Evolutionary conservation across 148 eudicot genomes (phyloP), one percentile per base, ranked within the genome.

Genomic region (Vaccinium myrtillus): DNA sequence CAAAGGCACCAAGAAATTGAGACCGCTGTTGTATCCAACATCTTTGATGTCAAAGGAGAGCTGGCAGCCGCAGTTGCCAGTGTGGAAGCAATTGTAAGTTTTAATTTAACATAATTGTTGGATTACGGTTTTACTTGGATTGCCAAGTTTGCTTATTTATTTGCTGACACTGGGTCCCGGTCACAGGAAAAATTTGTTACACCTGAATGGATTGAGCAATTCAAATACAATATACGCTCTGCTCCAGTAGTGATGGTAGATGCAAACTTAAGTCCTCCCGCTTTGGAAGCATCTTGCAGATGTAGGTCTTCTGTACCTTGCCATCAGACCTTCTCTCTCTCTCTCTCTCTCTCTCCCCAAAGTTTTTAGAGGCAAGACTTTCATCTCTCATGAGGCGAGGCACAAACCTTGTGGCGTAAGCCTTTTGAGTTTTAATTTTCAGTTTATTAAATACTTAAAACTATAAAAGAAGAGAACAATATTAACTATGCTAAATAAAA

Each of bases 231-330:
- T 61, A 75, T 97, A 63, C 27, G 75, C 49, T 86, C 88, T 88
- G 91, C 98, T 86, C 98, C 98, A 6, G 16, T 97, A 63, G 61
- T 95, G 93, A 91, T 97, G 96, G 89, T 95, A 85, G 99, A 97
- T 93, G 98, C 99, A 83, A 97, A 97, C 86, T 91, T 97, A 88
- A 95, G 92, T 84, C 86, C 90, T 83, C 83, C 88, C 5, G 84
- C 98, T 78, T 91, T 95, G 75, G 85, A 85, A 80, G 91, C 92
- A 82, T 89, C 96, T 55, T 97, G 99, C 88, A 90, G 79, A 87
- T 75, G 99, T 95, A 94, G 55, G 76, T 69, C 55, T 21, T 30
- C 27, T 61, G 43, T 54, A 61, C 36, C 55, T 49, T 77, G 27
- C 6, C 70, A 51, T 82, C 65, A 46, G 21, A 30, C 67, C 8